Evolutionary conservation across 768 basidiomycete genomes (phyloP).

Genomic region (Inosperma sp.): DNA sequence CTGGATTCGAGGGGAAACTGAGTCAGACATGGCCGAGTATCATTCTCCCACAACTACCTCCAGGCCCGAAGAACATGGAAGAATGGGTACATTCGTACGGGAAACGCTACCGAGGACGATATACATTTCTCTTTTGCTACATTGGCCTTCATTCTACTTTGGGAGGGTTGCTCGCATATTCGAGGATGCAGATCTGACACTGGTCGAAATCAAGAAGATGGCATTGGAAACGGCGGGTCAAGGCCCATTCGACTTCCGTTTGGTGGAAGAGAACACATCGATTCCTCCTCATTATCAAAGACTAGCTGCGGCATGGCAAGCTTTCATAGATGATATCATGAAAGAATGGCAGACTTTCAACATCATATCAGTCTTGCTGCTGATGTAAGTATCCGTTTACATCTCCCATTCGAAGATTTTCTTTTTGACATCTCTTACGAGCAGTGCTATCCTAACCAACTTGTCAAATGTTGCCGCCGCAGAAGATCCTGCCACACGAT

Average conservation of each 20-base stretch:
- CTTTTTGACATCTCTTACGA: not conserved
- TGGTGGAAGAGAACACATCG: not conserved
- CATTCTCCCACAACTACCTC: not conserved
- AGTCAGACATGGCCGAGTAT: not conserved
- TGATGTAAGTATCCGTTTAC: conserved; percentile 10
- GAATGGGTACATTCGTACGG: conserved; percentile 15
- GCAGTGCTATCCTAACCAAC: conserved; percentile 26
- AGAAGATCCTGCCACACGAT: conserved; percentile 46
- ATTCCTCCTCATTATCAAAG: conserved; percentile 9
- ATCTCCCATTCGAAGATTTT: not conserved
- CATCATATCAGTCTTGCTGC: conserved; percentile 19
- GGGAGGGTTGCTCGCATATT: conserved; percentile 72
- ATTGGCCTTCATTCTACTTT: too few relatives aligned
- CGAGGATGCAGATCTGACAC: conserved; percentile 56
- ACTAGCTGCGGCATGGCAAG: conserved; percentile 34
- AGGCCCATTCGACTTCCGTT: conserved; percentile 9
- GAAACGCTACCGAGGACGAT: conserved; percentile 24
- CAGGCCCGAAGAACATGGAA: not conserved
- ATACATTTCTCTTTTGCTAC: conserved; percentile 41
- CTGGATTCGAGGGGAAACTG: too few relatives aligned
- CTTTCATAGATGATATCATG: conserved; percentile 19
- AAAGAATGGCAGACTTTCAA: too few relatives aligned
- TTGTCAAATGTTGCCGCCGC: conserved; percentile 34
- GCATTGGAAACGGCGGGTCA: conserved; percentile 27
- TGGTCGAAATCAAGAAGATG: conserved; percentile 50